Base-by-base conservation (phyloP, 164 flowering plant species). In the Macadamia tetraphylla region DNA sequence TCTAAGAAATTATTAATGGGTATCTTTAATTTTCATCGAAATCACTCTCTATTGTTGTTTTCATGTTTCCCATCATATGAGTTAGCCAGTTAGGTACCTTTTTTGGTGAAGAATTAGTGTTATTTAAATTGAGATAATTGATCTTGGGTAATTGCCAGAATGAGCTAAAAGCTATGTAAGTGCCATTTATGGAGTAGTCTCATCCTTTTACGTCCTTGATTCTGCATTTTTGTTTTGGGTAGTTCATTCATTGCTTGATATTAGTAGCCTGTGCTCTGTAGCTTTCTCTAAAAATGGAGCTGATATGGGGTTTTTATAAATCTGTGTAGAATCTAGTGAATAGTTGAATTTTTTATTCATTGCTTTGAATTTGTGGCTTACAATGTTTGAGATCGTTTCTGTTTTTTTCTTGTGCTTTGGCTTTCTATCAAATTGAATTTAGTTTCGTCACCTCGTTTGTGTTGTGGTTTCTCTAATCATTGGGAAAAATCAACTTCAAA, bases 281-380 rank as follows among this genome's bases (percentile, higher is more conserved):
- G 23, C 23, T 23, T 23, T 35, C 5, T 35, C 5, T 72, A 53
- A n/a, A 11, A 44, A 32, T 58, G 42, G 61, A 60, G 59, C 29
- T 44, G 43, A 67, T n/a, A 46, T 49, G 65, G 69, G 66, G 40
- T 56, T 55, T 44, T 14, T 63, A 5, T 31, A 12, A 29, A 29
- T 66, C 65, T 69, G 65, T 51, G 17, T 52, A 6, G 11, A 59
- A 6, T 62, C 55, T 64, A n/a, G 46, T 35, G 60, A 60, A 30
- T 64, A 58, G 65, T 64, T 73, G 63, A 60, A 51, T 40, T 71
- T 69, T 74, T 56, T 56, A 57, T 23, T 56, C 63, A 57, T 70
- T 60, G 67, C 52, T 70, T 14, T 68, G 63, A 56, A 18, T 66
- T 61, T 49, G 61, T 42, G 18, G 68, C 29, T 60, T 48, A 23